Base-by-base conservation (phyloP, 768 basidiomycete species). In the Boletus vermiculosoides region DNA sequence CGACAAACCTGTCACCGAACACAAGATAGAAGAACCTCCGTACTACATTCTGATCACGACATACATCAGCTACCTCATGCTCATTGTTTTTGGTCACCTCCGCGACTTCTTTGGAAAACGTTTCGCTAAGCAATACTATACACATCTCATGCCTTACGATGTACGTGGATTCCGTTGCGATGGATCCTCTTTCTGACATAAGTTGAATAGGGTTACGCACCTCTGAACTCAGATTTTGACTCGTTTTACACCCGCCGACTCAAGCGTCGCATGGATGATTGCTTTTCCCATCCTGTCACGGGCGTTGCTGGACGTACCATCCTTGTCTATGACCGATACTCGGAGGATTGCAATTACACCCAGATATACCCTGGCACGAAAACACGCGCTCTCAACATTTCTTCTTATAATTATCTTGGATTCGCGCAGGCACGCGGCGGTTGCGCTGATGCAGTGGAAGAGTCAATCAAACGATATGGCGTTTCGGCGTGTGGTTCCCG, bases 331-430 rank as follows among this genome's bases (percentile, higher is more conserved):
- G 93, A 98, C 75, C 90, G 96, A 44, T 79, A 83, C 61, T 90
- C 92, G 13, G 74, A 81, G 48, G 89, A 97, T 73, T 86, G 88
- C 77, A 91, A 94, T 74, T 78, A 82, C 67, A 87, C 86, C 4
- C 87, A 91, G 57, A 73, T 84, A 49, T 78, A 87, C 64, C 90
- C 92, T 2, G 96, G 94, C 57, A 82, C 78, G 1, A 83, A 80
- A 25, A 94, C 92, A 0, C 91, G 95, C 51, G 90, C 88, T 0
- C 87, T 99, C 64, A 99, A 99, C 72, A 90, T 98, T 62, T 95
- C 94, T 1, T 97, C 94, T 9, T 99, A 99, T 79, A 99, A 98
- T 76, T 99, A 98, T 71, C 92, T 99, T 65, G 97, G 97, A 4
- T 99, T 99, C 68, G 97, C 96, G 0, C 93, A 96, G 69, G 90